These are phyloP conservation scores for Talinum fruticosum DNA, from an alignment of 148 eudicot species.

Conservation along the genomic window DNA sequence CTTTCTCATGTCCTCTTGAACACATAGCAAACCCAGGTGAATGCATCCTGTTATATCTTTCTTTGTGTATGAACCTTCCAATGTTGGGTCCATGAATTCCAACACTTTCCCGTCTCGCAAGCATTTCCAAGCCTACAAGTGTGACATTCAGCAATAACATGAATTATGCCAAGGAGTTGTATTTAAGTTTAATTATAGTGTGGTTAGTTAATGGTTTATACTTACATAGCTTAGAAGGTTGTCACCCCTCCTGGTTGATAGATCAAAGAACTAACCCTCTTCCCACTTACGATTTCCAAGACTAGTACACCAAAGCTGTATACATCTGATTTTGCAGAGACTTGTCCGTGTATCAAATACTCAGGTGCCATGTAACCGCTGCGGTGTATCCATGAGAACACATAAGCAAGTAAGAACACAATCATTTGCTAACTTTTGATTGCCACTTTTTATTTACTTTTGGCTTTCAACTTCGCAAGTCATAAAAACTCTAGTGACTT, in stretches of 20 bases:
- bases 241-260: slow-evolving; percentile 6
- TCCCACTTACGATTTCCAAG: slow-evolving; percentile 22
- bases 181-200: neutral
- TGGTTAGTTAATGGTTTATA: neutral
- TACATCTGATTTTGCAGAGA: slow-evolving; percentile 25
- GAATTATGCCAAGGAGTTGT: too few species aligned
- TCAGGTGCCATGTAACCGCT: slow-evolving; percentile 33
- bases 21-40: slow-evolving; percentile 21
- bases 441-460: too few species aligned
- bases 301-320: slow-evolving; percentile 22
- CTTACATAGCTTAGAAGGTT: slow-evolving; percentile 23
- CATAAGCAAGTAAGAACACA: too few species aligned
- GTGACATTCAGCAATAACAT: neutral
- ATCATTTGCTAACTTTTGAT: too few species aligned
- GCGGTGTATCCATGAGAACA: neutral
- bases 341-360: slow-evolving; percentile 24
- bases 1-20: slow-evolving; percentile 19
- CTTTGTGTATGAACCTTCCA: slow-evolving; percentile 15
- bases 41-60: slow-evolving; percentile 28
- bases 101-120: slow-evolving; percentile 9
- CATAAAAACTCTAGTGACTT: too few species aligned
- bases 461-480: too few species aligned
- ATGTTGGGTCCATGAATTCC: slow-evolving; percentile 23
- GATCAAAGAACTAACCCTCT: neutral
- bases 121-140: slow-evolving; percentile 19